Base-by-base conservation (phyloP, 129 eudicot species). In the Centrapalus pauciflorus region DNA sequence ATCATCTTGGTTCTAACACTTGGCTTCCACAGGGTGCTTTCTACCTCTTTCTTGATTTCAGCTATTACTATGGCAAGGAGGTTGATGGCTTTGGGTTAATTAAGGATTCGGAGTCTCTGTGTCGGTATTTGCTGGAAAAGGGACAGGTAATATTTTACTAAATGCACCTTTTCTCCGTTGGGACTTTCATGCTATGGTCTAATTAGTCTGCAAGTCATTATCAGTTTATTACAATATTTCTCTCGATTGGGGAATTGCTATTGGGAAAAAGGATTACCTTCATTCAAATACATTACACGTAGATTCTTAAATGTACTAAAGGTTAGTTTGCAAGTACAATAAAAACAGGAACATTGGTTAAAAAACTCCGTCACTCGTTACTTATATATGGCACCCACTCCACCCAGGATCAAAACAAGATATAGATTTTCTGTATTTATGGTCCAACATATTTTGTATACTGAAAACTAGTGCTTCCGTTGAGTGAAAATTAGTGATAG, bases 1-100 rank as follows among this genome's bases (percentile, higher is more conserved):
- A 35, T 27, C 19, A 69, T 66, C 9, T 55, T 16, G 65, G 29
- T 38, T 62, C 50, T 81, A 46, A 41, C 3, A 34, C 38, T 33
- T 34, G 5, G 59, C 5, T 11, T 55, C 73, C 77, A 76, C 87
- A 93, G 96, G 98, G 98, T 69, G 98, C 98, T 56, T 93, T 93
- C 76, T 93, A 93, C 71, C 95, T 93, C 19, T 88, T 93, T 79
- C 82, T 93, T 66, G 98, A 93, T 81, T 88, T 93, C 72, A 93
- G 98, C 85, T 70, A 76, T 67, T 93, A 88, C 85, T 88, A 88
- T 62, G 98, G 98, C 7, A 27, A 62, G 0, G 78, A 83, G 77
- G 92, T 80, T 55, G 92, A 93, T 66, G 98, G 85, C 50, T 88
- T 93, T 72, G 98, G 98, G 62, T 51, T 41, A 30, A 80, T 93